Evolutionary conservation across 768 basidiomycete genomes (phyloP).

Genomic region (Hemileccinum impolitum): DNA sequence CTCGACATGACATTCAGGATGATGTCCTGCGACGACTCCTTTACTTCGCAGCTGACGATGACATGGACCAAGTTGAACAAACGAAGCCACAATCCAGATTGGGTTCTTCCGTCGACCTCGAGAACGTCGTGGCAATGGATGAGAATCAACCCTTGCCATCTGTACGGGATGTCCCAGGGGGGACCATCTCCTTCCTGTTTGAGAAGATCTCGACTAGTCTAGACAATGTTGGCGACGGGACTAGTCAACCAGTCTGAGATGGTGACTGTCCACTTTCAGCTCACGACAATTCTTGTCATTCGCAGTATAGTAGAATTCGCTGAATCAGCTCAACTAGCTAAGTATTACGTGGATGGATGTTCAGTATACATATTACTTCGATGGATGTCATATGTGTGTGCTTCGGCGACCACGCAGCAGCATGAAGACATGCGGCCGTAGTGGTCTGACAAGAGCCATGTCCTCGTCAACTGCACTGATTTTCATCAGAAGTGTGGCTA

Average conservation of each 20-base stretch:
- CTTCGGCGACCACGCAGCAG: slow-evolving; percentile 11
- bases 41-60: slow-evolving; percentile 16
- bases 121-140: slow-evolving; percentile 40
- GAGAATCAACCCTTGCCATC: slow-evolving; percentile 33
- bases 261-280: background rate
- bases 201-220: slow-evolving; percentile 46
- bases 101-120: slow-evolving; percentile 42
- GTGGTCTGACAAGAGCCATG: slow-evolving; percentile 6
- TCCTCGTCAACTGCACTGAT: slow-evolving; percentile 24
- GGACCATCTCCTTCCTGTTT: slow-evolving; percentile 74
- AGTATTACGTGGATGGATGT: slow-evolving; percentile 5
- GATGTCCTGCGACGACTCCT: slow-evolving; percentile 55
- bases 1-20: slow-evolving; percentile 57
- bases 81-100: slow-evolving; percentile 25
- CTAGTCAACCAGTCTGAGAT: slow-evolving; percentile 1
- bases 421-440: slow-evolving; percentile 3
- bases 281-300: background rate
- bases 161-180: slow-evolving; percentile 53
- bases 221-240: slow-evolving; percentile 1
- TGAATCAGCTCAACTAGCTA: background rate
- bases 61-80: slow-evolving; percentile 6
- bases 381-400: slow-evolving; percentile 6
- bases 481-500: slow-evolving; percentile 16
- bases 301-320: background rate
- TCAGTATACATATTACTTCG: slow-evolving; percentile 4